Base-by-base conservation (phyloP, 108 stramenopile species). In the Bacterosira constricta region DNA sequence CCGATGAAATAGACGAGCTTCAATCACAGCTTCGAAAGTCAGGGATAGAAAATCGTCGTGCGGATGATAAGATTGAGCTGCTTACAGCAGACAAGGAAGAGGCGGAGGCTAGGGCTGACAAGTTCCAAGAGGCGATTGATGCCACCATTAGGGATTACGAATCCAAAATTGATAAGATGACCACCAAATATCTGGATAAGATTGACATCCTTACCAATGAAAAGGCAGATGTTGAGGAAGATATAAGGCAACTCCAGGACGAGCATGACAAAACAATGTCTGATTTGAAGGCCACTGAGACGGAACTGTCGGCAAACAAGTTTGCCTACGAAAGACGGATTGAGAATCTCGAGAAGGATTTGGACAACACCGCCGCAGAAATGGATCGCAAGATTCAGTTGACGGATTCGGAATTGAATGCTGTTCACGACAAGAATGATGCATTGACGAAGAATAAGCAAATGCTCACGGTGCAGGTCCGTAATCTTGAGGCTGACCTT, bases 141-240 rank as follows among this genome's bases (percentile, higher is more conserved):
- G 44, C 70, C 47, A 79, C 77, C 30, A 71, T 71, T 61, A 49
- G 65, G 21, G 49, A 55, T 15, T 77, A 77, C 32, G 77, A 77
- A 32, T 49, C 55, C 15, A 79, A 79, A 51, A 71, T 79, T 42
- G 77, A 79, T 59, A 71, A 71, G 26, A 42, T 79, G 57, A 79
- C 77, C 31, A 46, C 71, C 17, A 79, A 79, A 51, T 79, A 79
- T 62, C 31, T 79, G 58, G 77, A 79, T 12, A 71, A 71, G 45
- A 71, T 71, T 23, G 77, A 79, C 37, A 35, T 47, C 11, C 50
- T 80, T 49, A 67, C 68, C 29, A 66, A 56, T 20, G 67, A 73
- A 69, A 80, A 80, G 37, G 71, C 52, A 17, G 71, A 73, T 41
- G 27, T 69, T 17, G 71, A 80, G 58, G 66, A 80, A 35, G 46